Evolutionary conservation across 164 flowering plant species (phyloP).

Genomic region (Hamamelis virginiana): DNA sequence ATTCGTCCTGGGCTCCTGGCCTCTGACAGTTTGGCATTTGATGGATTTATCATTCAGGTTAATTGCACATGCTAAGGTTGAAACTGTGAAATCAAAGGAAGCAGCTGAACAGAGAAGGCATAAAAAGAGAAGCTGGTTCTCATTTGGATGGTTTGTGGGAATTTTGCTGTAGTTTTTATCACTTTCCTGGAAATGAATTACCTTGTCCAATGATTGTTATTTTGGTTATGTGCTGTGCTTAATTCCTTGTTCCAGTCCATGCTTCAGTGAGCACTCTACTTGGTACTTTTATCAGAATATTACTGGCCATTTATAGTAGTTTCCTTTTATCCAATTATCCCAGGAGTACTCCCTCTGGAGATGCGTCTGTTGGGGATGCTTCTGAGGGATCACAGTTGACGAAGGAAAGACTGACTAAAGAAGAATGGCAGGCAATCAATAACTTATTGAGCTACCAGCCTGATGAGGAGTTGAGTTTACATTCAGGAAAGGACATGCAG

Average conservation of each 20-base stretch:
- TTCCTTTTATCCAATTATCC: slow-evolving; percentile 22
- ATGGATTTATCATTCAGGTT: slow-evolving; percentile 52
- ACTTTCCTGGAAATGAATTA: slow-evolving; percentile 1
- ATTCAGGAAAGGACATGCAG: slow-evolving; percentile 66
- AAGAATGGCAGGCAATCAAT: slow-evolving; percentile 94
- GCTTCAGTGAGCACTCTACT: slow-evolving; percentile 1
- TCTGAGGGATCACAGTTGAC: slow-evolving; percentile 40
- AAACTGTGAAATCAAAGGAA: slow-evolving; percentile 82
- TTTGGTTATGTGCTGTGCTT: neutral
- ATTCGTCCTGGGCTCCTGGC: too few species aligned
- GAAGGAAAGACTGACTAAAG: slow-evolving; percentile 76
- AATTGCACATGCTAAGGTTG: slow-evolving; percentile 98
- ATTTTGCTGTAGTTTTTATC: slow-evolving; percentile 1
- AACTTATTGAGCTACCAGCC: slow-evolving; percentile 88
- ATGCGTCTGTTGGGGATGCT: slow-evolving; percentile 34
- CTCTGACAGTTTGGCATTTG: slow-evolving; percentile 1
- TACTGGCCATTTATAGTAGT: slow-evolving; percentile 4
- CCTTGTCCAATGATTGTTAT: neutral
- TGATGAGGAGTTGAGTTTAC: slow-evolving; percentile 56
- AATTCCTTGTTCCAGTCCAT: neutral
- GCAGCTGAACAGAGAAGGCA: slow-evolving; percentile 69
- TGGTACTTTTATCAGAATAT: neutral
- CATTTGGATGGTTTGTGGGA: slow-evolving; percentile 70
- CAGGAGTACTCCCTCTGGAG: slow-evolving; percentile 61
- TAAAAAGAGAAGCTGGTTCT: slow-evolving; percentile 79